Percentiles rank a stretch among this genome's conserved stretches.
Conservation (phyloP, 2,329 filamentous ascomycete genomes). For the Lecanicillium sp. region DNA sequence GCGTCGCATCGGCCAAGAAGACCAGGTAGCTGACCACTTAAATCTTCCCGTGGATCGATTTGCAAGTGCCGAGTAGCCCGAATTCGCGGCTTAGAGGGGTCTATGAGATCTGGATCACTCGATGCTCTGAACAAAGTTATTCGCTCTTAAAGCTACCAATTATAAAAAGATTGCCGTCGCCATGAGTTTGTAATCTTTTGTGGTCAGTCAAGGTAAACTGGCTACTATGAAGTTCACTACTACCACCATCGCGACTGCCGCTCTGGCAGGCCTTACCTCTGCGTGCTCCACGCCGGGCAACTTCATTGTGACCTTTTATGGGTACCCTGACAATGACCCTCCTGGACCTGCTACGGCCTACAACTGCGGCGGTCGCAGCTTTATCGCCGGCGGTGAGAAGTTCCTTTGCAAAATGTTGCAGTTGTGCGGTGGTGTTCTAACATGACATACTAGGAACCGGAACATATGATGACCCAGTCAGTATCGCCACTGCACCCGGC, state of each 20-base stretch:
- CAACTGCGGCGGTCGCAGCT: conserved; percentile 13
- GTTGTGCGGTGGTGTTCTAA: not conserved
- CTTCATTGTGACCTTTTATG: conserved; percentile 14
- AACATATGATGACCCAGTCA: conserved; percentile 14
- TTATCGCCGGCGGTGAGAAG: conserved; percentile 9
- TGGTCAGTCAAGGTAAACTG: not conserved
- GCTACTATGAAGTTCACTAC: conserved; percentile 11
- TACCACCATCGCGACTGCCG: conserved; percentile 8
- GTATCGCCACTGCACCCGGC: conserved; percentile 13
- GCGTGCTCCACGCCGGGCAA: conserved; percentile 14
- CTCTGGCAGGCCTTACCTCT: conserved; percentile 10
- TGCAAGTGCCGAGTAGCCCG: conserved; percentile 1
- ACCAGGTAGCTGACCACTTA: not conserved
- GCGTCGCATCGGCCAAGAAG: conserved; percentile 5
- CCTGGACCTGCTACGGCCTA: conserved; percentile 11
- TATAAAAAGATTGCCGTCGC: too few relatives aligned
- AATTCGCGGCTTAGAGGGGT: too few relatives aligned
- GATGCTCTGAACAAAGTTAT: too few relatives aligned
- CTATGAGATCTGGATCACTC: too few relatives aligned
- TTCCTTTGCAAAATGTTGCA: not conserved
- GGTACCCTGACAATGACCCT: conserved; percentile 14
- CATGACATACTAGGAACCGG: conserved; percentile 7
- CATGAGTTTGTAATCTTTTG: too few relatives aligned
- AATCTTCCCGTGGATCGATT: not conserved
- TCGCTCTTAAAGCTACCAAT: too few relatives aligned